phyloP scores from a whole-genome alignment of 257 asterid genomes.

The Nicotiana tabacum region DNA sequence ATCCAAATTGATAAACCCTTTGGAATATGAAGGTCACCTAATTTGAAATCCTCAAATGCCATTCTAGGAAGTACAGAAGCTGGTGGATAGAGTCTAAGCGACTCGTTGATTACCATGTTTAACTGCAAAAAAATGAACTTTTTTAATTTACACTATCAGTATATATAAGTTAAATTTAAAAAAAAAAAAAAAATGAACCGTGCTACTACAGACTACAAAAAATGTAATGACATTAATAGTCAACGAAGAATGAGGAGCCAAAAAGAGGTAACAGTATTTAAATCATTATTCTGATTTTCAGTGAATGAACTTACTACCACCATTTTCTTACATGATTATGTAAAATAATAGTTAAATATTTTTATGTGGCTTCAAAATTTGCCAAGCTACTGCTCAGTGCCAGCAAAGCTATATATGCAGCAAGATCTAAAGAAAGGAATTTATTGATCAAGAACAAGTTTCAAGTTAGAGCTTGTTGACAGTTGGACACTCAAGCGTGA shows the following conservation, averaged over 20 bases:
- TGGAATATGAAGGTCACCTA: constrained; percentile 77
- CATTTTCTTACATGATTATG: neutral
- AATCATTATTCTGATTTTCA: neutral
- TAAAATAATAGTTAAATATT: neutral
- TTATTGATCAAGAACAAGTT: neutral
- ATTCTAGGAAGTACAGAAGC: constrained; percentile 80
- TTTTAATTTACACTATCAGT: neutral
- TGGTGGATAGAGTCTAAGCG: constrained; percentile 80
- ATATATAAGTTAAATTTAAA: neutral
- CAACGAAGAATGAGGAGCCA: constrained; percentile 11
- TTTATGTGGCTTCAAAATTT: neutral
- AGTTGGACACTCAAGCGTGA: constrained; percentile 4
- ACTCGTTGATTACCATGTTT: constrained; percentile 81
- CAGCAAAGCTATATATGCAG: neutral
- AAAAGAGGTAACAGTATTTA: neutral
- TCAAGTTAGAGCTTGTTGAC: neutral
- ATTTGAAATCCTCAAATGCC: constrained; percentile 83
- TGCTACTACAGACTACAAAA: neutral
- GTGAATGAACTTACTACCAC: neutral
- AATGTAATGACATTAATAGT: constrained; percentile 6
- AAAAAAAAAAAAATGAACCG: neutral
- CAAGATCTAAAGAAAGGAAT: neutral
- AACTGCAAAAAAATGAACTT: constrained; percentile 30
- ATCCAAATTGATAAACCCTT: constrained; percentile 93
- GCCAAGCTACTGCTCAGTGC: neutral